Evolutionary conservation across 2,329 filamentous ascomycete species (phyloP), one percentile per base, ranked within the genome.

Genomic region (Beauveria sp.): DNA sequence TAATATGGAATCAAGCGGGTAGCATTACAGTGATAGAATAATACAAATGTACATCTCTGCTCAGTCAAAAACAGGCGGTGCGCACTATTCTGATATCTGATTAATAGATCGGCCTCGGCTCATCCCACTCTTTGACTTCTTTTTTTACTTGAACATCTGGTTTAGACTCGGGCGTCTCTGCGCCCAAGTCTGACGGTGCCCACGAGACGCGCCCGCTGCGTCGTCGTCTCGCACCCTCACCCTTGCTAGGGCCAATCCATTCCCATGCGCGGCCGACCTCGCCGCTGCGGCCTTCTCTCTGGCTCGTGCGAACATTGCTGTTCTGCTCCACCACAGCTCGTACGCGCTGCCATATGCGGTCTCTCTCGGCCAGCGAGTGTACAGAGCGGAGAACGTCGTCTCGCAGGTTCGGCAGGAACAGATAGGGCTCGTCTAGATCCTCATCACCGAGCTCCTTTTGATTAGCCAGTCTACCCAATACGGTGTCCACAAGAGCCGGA

Each of bases 371-470:
- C 22, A 93, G 81, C 3, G 84, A 88, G 72, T 97, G 91, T 64
- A 96, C 87, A 31, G 88, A 85, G 22, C 93, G 83, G 45, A 99
- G 80, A 3, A 99, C 88, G 70, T 98, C 93, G 70, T 99, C 95
- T 63, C 95, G 83, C 60, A 99, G 78, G 71, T 98, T 95, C 1
- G 90, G 90, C 67, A 97, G 84, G 70, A 91, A 90, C 64, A 99
- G 84, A 77, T 90, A 96, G 1, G 87, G 81, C 65, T 97, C 93
- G 20, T 86, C 83, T 57, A 87, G 64, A 73, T 82, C 73, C 72
- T 86, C 71, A 73, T 85, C 87, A 64, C 92, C 88, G n/a, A 93
- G 76, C 65, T 90, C 88, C 64, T 93, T 95, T 72, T 98, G 93
- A 42, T 83, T 86, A 12, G 90, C 88, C 18, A 99, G 83, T 51